Evolutionary conservation across 2,329 filamentous ascomycete genomes (phyloP), one percentile per base, ranked within the genome.

Genomic region (Ophiocordyceps robertsii): DNA sequence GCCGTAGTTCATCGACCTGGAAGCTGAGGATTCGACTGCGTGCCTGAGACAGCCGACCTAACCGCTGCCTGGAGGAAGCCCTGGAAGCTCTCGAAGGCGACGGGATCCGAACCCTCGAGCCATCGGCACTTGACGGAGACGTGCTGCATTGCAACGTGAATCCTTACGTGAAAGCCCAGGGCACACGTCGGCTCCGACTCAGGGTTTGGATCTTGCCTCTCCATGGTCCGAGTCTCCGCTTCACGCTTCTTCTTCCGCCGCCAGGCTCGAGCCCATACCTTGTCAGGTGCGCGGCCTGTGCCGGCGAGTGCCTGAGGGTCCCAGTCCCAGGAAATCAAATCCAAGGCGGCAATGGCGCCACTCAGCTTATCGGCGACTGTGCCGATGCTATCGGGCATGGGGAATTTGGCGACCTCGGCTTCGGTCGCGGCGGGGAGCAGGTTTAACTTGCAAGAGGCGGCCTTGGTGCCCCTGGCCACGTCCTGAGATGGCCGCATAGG

Each of bases 41-140:
- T 14, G 14, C 16, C 6, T 16, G 33, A 16, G 17, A 16, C 33
- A 16, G 33, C 33, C 9, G 33, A 16, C 9, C 33, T 14, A 19
- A n/a, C n/a, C 6, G 52, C 67, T 9, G 55, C 47, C 58, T 79
- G 84, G 37, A 93, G 49, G 66, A 89, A 87, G 0, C 86, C 88
- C 46, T 80, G 82, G 48, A 98, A 87, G 56, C 89, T 95, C 62
- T 93, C 84, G 60, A 90, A 95, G 0, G 92, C 56, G 1, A 80
- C 70, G 16, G 73, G 67, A 49, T 94, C 84, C 6, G 70, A 67
- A 0, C 92, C 90, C 52, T 85, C 79, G 1, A 86, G 55, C 89
- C 61, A 65, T 29, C 84, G 69, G 42, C 83, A 66, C 5, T 61
- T 51, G 5, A 82, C 63, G 2, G 56, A 60, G 0, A 80, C 64